Conservation (phyloP, 192 early-diverging fungal species). For the Coemansia aciculifera region DNA sequence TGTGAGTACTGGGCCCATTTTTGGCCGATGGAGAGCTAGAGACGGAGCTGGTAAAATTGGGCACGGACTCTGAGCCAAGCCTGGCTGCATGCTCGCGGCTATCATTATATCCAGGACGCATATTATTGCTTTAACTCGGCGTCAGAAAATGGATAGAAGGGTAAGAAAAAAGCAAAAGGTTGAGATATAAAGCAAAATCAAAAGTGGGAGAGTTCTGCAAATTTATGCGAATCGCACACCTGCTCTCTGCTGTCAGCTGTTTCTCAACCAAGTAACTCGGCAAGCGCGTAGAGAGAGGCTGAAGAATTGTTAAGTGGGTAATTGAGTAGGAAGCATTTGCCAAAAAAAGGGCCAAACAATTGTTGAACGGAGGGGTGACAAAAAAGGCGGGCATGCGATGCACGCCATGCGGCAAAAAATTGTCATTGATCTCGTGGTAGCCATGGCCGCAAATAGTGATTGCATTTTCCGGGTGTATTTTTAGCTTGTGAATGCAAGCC, state of each 20-base stretch:
- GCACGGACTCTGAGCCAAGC: background rate
- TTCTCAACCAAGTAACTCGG: background rate
- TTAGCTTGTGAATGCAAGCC: background rate
- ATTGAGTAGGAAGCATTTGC: too few species aligned
- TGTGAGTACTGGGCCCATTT: background rate
- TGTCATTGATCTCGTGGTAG: constrained; percentile 1
- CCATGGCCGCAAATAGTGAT: too few species aligned
- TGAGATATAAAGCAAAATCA: background rate
- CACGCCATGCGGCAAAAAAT: background rate
- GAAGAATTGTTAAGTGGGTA: background rate
- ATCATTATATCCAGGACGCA: background rate
- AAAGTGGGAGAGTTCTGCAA: background rate
- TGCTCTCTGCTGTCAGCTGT: background rate
- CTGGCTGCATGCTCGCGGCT: background rate
- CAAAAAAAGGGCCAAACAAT: background rate
- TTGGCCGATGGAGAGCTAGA: background rate
- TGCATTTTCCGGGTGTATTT: background rate
- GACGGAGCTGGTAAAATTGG: background rate
- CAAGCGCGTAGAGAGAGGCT: background rate
- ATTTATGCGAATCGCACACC: background rate
- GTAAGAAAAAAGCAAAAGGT: background rate
- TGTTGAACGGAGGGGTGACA: background rate
- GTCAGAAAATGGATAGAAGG: background rate
- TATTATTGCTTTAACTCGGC: background rate
- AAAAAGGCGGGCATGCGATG: background rate